Percentiles rank a stretch among this genome's conserved stretches.
phyloP scores from a whole-genome alignment of 192 early-diverging fungal species.

The Obelidium mucronatum region DNA sequence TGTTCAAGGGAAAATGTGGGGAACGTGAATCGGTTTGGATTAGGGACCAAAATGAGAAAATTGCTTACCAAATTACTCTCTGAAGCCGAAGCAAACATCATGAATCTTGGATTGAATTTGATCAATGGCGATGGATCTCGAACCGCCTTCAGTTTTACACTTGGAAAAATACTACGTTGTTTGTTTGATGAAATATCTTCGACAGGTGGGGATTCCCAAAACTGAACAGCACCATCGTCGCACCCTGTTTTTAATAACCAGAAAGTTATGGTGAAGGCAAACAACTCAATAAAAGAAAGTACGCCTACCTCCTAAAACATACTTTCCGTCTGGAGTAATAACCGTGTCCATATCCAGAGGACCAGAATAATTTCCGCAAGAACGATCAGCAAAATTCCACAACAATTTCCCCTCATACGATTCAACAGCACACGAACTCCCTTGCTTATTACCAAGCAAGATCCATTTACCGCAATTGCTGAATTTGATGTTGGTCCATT shows the following conservation, averaged over 20 bases:
- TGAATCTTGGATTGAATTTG: constrained; percentile 76
- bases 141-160: constrained; percentile 44
- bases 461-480: constrained; percentile 79
- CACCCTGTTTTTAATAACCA: constrained; percentile 72
- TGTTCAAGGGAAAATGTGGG: background rate
- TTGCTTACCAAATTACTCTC: constrained; percentile 70
- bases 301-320: constrained; percentile 66
- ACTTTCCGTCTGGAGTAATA: constrained; percentile 79
- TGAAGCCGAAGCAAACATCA: constrained; percentile 73
- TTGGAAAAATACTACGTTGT: background rate
- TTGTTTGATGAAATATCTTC: background rate
- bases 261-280: constrained; percentile 14
- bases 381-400: constrained; percentile 42
- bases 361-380: constrained; percentile 20
- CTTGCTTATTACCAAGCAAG: constrained; percentile 67
- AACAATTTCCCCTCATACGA: constrained; percentile 63
- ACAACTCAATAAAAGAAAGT: background rate
- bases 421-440: constrained; percentile 71
- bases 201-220: constrained; percentile 70
- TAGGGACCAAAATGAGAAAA: background rate
- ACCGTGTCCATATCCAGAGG: constrained; percentile 60
- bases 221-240: constrained; percentile 64
- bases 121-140: constrained; percentile 63
- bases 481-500: constrained; percentile 74
- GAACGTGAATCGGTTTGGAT: constrained; percentile 22